Evolutionary conservation across 2,329 filamentous ascomycete genomes (phyloP).

Genomic region (Botrytis tulipae): DNA sequence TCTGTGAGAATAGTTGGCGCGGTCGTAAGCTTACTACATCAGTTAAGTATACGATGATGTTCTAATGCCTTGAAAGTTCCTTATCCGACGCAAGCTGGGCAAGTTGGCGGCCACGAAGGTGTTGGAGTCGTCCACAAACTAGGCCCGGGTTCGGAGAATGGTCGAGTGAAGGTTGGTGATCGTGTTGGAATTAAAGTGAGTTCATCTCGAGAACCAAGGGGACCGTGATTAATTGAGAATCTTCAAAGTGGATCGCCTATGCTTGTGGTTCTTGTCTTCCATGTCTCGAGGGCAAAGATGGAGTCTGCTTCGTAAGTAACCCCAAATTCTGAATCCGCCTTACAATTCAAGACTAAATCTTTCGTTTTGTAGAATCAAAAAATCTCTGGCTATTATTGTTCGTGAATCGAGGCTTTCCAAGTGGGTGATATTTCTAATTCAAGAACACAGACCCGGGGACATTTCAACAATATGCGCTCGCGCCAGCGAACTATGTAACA

Average conservation of each 20-base stretch:
- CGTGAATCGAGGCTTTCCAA: slow-evolving; percentile 19
- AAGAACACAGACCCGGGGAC: slow-evolving; percentile 53
- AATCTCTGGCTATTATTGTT: slow-evolving; percentile 63
- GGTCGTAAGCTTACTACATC: slow-evolving; percentile 29
- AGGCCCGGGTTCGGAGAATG: slow-evolving; percentile 56
- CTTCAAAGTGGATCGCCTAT: slow-evolving; percentile 51
- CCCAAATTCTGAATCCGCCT: slow-evolving; percentile 4
- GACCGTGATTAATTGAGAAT: neutral
- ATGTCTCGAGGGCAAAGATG: slow-evolving; percentile 58
- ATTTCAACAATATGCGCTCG: slow-evolving; percentile 68
- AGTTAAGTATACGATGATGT: slow-evolving; percentile 18
- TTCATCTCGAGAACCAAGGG: neutral
- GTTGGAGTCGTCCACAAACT: slow-evolving; percentile 64
- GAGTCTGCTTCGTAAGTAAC: slow-evolving; percentile 60
- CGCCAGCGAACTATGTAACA: slow-evolving; percentile 66
- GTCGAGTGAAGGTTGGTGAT: slow-evolving; percentile 62
- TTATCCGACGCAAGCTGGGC: slow-evolving; percentile 56
- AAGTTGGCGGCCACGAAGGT: slow-evolving; percentile 69
- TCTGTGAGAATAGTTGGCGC: slow-evolving; percentile 49
- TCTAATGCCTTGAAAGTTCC: slow-evolving; percentile 54
- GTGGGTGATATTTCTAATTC: neutral
- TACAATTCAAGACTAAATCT: slow-evolving; percentile 20
- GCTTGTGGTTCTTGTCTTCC: slow-evolving; percentile 53
- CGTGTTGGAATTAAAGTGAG: slow-evolving; percentile 66
- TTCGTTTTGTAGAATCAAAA: slow-evolving; percentile 45